phyloP scores from a whole-genome alignment of 1,139 yeast species.

The Keqinozyma sinolaborantium region DNA sequence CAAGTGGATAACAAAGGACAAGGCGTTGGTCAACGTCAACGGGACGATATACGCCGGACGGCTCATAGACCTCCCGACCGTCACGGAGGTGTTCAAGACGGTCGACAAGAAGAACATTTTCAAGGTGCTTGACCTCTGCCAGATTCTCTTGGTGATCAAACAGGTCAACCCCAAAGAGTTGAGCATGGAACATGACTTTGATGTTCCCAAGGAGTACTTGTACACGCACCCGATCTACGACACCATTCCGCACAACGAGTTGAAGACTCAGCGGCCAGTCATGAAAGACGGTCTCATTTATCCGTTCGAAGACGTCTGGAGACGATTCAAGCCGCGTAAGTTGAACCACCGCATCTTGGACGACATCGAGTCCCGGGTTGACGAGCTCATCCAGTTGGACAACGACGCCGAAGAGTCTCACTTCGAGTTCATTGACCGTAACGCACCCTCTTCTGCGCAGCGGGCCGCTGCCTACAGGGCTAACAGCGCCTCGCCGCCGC shows the following conservation, averaged over 20 bases:
- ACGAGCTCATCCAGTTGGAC: conserved; percentile 71
- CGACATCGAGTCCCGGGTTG: conserved; percentile 74
- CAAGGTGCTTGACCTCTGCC: conserved; percentile 84
- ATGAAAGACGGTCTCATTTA: conserved; percentile 80
- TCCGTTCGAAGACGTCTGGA: conserved; percentile 53
- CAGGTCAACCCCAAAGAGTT: conserved; percentile 47
- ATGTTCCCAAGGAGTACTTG: conserved; percentile 33
- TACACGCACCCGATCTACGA: conserved; percentile 47
- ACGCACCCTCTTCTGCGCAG: conserved; percentile 22
- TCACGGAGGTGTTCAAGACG: conserved; percentile 84
- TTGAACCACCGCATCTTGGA: conserved; percentile 51
- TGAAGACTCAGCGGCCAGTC: conserved; percentile 41
- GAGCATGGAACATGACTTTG: conserved; percentile 38
- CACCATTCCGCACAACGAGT: conserved; percentile 36
- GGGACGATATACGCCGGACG: conserved; percentile 73
- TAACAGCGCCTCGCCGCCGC: conserved; percentile 15
- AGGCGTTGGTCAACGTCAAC: conserved; percentile 64
- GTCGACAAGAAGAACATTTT: conserved; percentile 85
- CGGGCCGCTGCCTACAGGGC: conserved; percentile 14
- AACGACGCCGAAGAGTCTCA: conserved; percentile 80
- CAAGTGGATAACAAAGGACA: conserved; percentile 76
- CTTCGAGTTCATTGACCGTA: conserved; percentile 66
- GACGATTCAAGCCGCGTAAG: conserved; percentile 50
- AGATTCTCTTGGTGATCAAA: conserved; percentile 75
- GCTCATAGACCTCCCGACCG: conserved; percentile 84